Conservation (phyloP, 257 asterid species). For the Hygrophila difformis region DNA sequence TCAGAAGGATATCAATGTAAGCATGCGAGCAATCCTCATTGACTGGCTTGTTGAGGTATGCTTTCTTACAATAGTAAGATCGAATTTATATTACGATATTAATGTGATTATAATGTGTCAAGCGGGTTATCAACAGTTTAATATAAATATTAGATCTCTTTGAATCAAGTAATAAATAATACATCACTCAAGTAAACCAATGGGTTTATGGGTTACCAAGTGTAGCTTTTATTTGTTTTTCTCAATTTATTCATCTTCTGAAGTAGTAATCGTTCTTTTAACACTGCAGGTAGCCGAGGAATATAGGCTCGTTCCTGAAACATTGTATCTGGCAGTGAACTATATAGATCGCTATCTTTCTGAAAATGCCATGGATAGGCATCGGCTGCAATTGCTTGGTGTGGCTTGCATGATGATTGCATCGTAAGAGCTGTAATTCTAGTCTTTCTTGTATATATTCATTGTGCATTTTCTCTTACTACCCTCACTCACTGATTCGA, state of each 20-base stretch:
- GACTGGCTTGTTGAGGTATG: constrained; percentile 91
- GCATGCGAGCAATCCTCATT: constrained; percentile 48
- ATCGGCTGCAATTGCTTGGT: constrained; percentile 77
- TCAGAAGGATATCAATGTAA: constrained; percentile 43
- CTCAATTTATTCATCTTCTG: too few species aligned
- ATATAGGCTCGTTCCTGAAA: constrained; percentile 86
- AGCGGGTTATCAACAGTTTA: too few species aligned
- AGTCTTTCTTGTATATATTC: neutral
- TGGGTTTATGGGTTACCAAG: too few species aligned
- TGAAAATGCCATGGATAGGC: constrained; percentile 79
- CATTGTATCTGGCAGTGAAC: constrained; percentile 77
- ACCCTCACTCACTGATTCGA: too few species aligned
- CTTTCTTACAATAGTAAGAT: too few species aligned
- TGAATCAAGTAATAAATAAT: too few species aligned
- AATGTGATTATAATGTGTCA: too few species aligned
- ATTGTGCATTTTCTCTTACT: neutral
- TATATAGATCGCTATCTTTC: constrained; percentile 94
- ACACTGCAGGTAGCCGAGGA: constrained; percentile 75
- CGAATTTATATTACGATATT: too few species aligned
- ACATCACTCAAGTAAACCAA: too few species aligned
- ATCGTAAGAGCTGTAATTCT: constrained; percentile 68
- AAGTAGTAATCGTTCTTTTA: too few species aligned
- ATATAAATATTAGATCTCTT: too few species aligned
- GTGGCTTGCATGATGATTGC: constrained; percentile 99
- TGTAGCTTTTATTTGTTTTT: too few species aligned